Evolutionary conservation across 805 yeast species (phyloP).

Genomic region (Candida rishiriensis): DNA sequence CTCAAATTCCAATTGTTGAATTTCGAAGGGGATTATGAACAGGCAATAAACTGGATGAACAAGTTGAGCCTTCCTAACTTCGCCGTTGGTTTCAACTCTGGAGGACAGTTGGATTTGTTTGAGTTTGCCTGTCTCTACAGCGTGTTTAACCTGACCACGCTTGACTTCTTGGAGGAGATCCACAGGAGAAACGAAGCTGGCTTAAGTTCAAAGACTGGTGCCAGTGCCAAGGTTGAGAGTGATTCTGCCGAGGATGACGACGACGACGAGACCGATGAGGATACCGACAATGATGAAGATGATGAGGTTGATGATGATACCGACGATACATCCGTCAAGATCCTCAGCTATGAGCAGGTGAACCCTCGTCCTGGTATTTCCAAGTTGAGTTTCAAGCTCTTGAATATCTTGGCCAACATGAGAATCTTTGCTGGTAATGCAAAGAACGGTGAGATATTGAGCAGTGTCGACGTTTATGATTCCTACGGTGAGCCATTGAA

Average conservation of each 20-base stretch:
- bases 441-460: slow-evolving; percentile 7
- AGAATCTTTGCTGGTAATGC: slow-evolving; percentile 28
- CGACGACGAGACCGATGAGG: background rate
- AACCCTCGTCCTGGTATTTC: slow-evolving; percentile 15
- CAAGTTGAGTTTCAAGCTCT: slow-evolving; percentile 21
- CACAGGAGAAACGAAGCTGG: slow-evolving; percentile 4
- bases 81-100: slow-evolving; percentile 14
- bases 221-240: background rate
- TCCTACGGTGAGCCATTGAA: slow-evolving; percentile 7
- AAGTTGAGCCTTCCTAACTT: slow-evolving; percentile 23
- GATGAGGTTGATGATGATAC: slow-evolving; percentile 5
- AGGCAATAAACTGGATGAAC: slow-evolving; percentile 19
- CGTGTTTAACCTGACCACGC: slow-evolving; percentile 15
- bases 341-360: slow-evolving; percentile 3
- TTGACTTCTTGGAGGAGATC: slow-evolving; percentile 12
- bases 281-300: background rate
- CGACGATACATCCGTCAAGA: background rate
- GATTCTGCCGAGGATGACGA: slow-evolving; percentile 1
- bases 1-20: slow-evolving; percentile 23
- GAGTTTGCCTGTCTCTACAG: slow-evolving; percentile 24
- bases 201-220: slow-evolving; percentile 1
- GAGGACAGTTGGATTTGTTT: slow-evolving; percentile 21
- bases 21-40: slow-evolving; percentile 8
- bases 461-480: slow-evolving; percentile 15
- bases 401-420: slow-evolving; percentile 26